Evolutionary conservation across 2,329 filamentous ascomycete genomes (phyloP).

Genomic region (Didymosphaeria variabile): DNA sequence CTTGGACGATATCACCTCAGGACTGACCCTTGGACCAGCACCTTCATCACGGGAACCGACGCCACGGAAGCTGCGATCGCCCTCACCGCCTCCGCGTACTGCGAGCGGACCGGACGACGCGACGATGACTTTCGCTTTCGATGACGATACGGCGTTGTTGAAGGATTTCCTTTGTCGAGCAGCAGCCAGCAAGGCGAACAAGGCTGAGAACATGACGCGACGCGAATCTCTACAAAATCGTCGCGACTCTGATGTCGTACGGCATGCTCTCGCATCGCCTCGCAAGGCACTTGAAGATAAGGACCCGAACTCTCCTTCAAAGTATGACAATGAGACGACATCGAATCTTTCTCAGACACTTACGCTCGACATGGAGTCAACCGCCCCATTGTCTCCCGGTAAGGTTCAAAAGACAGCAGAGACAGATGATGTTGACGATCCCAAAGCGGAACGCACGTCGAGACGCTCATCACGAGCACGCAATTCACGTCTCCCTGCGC

Average conservation of each 20-base stretch:
- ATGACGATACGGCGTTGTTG: slow-evolving; percentile 59
- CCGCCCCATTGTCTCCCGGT: slow-evolving; percentile 29
- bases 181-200: slow-evolving; percentile 56
- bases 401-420: slow-evolving; percentile 23
- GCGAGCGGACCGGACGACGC: slow-evolving; percentile 38
- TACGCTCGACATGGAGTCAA: slow-evolving; percentile 30
- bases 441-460: slow-evolving; percentile 29
- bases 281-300: slow-evolving; percentile 56
- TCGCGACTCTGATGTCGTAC: slow-evolving; percentile 57
- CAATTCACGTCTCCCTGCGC: slow-evolving; percentile 47
- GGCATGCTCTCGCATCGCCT: slow-evolving; percentile 57
- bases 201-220: slow-evolving; percentile 44
- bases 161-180: slow-evolving; percentile 60
- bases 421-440: slow-evolving; percentile 24
- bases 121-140: slow-evolving; percentile 47
- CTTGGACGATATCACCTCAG: slow-evolving; percentile 40
- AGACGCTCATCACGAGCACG: slow-evolving; percentile 47
- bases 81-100: slow-evolving; percentile 37
- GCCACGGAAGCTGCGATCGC: slow-evolving; percentile 37
- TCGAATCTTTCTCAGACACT: slow-evolving; percentile 43
- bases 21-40: slow-evolving; percentile 38
- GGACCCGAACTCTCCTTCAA: slow-evolving; percentile 59
- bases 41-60: slow-evolving; percentile 23
- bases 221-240: slow-evolving; percentile 57
- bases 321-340: slow-evolving; percentile 42